phyloP scores from a whole-genome alignment of 177 flowering plant genomes.

The Tripterygium wilfordii region DNA sequence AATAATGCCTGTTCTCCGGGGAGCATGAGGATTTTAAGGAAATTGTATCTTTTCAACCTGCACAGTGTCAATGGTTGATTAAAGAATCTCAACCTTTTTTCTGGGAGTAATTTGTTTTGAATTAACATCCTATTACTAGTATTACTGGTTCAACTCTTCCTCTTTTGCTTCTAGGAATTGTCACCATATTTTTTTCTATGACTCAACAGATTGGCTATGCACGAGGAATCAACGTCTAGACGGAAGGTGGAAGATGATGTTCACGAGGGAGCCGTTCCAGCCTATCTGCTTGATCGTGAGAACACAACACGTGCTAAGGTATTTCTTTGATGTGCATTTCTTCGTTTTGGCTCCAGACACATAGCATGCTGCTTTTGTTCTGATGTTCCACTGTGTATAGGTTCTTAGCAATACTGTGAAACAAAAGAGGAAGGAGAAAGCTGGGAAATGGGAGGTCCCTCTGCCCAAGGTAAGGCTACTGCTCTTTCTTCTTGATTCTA shows the following conservation, averaged over 20 bases:
- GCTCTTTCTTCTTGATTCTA: neutral
- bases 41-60: too few relatives aligned
- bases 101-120: too few relatives aligned
- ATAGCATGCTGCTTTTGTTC: slow-evolving; percentile 2
- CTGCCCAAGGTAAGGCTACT: slow-evolving; percentile 70
- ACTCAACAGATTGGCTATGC: slow-evolving; percentile 72
- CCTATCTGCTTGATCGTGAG: slow-evolving; percentile 95
- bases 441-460: slow-evolving; percentile 99
- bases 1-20: too few relatives aligned
- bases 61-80: too few relatives aligned
- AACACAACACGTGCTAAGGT: slow-evolving; percentile 87
- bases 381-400: slow-evolving; percentile 23
- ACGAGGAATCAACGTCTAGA: slow-evolving; percentile 78
- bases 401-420: slow-evolving; percentile 91
- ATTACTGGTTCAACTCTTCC: too few relatives aligned
- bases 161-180: neutral
- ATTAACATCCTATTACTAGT: too few relatives aligned
- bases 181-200: neutral
- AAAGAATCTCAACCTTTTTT: too few relatives aligned
- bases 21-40: too few relatives aligned
- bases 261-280: slow-evolving; percentile 85
- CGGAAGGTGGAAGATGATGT: slow-evolving; percentile 93
- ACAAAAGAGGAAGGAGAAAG: slow-evolving; percentile 98
- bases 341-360: neutral
- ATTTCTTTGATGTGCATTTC: neutral